Evolutionary conservation across 805 yeast genomes (phyloP).

Genomic region (Babjeviella inositovora): DNA sequence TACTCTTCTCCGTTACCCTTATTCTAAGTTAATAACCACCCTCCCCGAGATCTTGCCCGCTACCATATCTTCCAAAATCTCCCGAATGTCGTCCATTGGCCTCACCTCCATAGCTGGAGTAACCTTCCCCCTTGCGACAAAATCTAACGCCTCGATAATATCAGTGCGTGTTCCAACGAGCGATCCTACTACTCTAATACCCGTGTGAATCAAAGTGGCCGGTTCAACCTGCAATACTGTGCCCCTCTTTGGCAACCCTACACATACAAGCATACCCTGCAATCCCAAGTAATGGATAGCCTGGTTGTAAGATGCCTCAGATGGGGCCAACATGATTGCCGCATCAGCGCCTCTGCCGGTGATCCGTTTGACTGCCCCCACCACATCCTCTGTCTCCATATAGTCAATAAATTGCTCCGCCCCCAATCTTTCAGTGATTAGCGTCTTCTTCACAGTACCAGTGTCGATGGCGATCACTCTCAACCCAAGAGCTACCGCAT

Average conservation of each 20-base stretch:
- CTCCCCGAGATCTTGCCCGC: slow-evolving; percentile 4
- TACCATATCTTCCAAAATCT: slow-evolving; percentile 8
- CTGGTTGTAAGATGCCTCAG: slow-evolving; percentile 1
- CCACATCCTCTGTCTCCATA: slow-evolving; percentile 1
- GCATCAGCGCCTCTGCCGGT: slow-evolving; percentile 1
- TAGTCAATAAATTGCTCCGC: slow-evolving; percentile 6
- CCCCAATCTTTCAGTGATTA: slow-evolving; percentile 9
- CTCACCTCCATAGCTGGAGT: background rate
- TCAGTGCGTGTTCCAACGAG: slow-evolving; percentile 1
- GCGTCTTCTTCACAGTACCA: slow-evolving; percentile 11
- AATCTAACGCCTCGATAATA: slow-evolving; percentile 1
- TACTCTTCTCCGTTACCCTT: no score
- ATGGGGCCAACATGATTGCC: background rate
- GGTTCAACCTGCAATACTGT: background rate
- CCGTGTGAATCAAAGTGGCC: background rate
- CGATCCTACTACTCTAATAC: background rate
- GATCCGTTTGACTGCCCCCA: background rate
- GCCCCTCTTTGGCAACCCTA: slow-evolving; percentile 1
- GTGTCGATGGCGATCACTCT: slow-evolving; percentile 18
- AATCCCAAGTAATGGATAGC: slow-evolving; percentile 1
- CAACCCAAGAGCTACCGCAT: slow-evolving; percentile 19
- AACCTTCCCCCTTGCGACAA: slow-evolving; percentile 1
- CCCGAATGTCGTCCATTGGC: background rate
- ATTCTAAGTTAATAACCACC: slow-evolving; percentile 1
- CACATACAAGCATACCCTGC: slow-evolving; percentile 1